Evolutionary conservation across 305 asterid genomes (phyloP).

Genomic region (Fraxinus platypoda): DNA sequence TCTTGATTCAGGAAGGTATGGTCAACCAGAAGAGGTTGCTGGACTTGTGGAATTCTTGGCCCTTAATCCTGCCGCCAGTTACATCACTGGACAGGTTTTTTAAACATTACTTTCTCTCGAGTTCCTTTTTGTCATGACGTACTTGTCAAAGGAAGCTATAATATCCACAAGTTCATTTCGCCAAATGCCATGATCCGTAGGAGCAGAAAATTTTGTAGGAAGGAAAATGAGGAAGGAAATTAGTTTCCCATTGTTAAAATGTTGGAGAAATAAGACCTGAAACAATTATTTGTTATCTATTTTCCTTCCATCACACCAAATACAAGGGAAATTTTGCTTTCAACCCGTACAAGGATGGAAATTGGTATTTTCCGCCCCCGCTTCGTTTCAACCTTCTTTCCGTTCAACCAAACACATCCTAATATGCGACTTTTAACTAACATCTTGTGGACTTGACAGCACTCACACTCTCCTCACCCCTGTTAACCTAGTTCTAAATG

Average conservation of each 20-base stretch:
- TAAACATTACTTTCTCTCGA: not conserved
- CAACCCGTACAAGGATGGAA: not conserved
- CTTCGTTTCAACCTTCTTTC: not conserved
- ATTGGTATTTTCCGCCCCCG: not conserved
- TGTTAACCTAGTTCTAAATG: not conserved
- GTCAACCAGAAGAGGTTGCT: slow-evolving; percentile 93
- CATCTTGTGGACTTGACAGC: not conserved
- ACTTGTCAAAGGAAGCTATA: not conserved
- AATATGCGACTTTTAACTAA: not conserved
- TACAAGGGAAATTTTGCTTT: no score
- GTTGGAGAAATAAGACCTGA: no score
- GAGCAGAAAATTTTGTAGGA: not conserved
- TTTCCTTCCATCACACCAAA: not conserved
- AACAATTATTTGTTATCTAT: not conserved
- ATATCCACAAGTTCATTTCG: not conserved
- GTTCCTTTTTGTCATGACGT: not conserved
- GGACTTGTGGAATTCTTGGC: slow-evolving; percentile 91
- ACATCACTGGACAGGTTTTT: slow-evolving; percentile 91
- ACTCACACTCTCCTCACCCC: not conserved
- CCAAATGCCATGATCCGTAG: not conserved
- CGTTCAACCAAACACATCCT: not conserved
- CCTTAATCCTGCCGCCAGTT: slow-evolving; percentile 74
- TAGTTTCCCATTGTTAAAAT: no score
- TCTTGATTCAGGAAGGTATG: slow-evolving; percentile 70
- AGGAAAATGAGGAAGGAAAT: not conserved